Evolutionary conservation across 2,329 filamentous ascomycete genomes (phyloP).

Genomic region (Nemania diffusa): DNA sequence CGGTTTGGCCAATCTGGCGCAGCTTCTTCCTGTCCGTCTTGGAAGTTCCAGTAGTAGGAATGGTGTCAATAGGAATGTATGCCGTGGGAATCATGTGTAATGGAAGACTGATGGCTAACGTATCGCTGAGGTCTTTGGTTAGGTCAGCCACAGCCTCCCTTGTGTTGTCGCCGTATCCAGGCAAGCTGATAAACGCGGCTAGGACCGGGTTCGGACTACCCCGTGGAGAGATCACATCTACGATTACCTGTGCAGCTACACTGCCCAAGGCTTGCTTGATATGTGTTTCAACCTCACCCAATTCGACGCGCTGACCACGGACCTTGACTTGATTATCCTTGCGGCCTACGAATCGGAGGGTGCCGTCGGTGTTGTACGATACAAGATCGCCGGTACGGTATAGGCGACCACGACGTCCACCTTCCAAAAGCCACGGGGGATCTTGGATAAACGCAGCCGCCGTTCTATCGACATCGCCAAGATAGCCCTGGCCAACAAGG

Average conservation of each 20-base stretch:
- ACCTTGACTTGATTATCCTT: conserved; percentile 29
- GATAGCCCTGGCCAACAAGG: conserved; percentile 21
- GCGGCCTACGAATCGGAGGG: conserved; percentile 36
- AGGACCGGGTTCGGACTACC: conserved; percentile 2
- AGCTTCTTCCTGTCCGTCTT: conserved; percentile 9
- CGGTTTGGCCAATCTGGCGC: conserved; percentile 7
- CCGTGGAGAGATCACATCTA: conserved; percentile 1
- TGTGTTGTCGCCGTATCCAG: conserved; percentile 10
- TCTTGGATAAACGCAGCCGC: not conserved
- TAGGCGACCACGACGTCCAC: conserved; percentile 40
- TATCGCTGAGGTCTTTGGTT: conserved; percentile 8
- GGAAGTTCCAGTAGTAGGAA: conserved; percentile 9
- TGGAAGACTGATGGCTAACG: conserved; percentile 8
- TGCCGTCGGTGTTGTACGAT: conserved; percentile 39
- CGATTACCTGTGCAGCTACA: not conserved
- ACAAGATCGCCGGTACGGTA: conserved; percentile 49
- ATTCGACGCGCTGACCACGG: conserved; percentile 28
- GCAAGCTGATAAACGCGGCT: conserved; percentile 5
- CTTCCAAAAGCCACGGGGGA: not conserved
- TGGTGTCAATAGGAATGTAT: conserved; percentile 8
- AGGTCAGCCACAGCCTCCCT: conserved; percentile 8
- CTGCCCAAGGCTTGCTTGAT: conserved; percentile 5
- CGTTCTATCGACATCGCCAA: conserved; percentile 4
- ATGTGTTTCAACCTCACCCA: conserved; percentile 28
- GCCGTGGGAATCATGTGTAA: conserved; percentile 6